Evolutionary conservation across 1,139 yeast genomes (phyloP).

Genomic region (Groenewaldozyma sp.): DNA sequence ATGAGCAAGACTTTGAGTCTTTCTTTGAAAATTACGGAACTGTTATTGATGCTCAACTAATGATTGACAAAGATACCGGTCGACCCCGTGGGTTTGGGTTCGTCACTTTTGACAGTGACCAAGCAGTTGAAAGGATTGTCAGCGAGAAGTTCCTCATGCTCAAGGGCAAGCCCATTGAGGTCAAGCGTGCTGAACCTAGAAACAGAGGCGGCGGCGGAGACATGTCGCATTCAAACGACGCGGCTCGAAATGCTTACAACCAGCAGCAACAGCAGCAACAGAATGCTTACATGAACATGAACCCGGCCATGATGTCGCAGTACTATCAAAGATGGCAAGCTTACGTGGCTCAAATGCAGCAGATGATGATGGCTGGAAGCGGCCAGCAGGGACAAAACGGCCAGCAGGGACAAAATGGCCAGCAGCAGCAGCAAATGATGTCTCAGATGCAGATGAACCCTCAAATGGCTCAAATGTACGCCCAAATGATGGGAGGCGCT

Average conservation of each 20-base stretch:
- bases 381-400: slow-evolving; percentile 29
- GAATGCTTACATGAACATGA: slow-evolving; percentile 35
- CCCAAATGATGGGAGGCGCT: slow-evolving; percentile 7
- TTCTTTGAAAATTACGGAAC: slow-evolving; percentile 88
- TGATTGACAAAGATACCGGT: slow-evolving; percentile 97
- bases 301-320: slow-evolving; percentile 80
- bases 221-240: slow-evolving; percentile 19
- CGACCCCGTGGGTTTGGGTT: slow-evolving; percentile 97
- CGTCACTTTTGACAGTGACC: slow-evolving; percentile 91
- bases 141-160: slow-evolving; percentile 73
- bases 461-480: slow-evolving; percentile 16
- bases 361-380: slow-evolving; percentile 26
- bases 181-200: slow-evolving; percentile 96
- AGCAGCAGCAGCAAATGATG: slow-evolving; percentile 15
- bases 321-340: slow-evolving; percentile 84
- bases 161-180: slow-evolving; percentile 89
- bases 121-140: slow-evolving; percentile 88
- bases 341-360: slow-evolving; percentile 38
- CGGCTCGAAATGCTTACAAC: slow-evolving; percentile 16
- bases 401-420: slow-evolving; percentile 3
- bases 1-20: slow-evolving; percentile 81
- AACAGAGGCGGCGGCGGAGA: slow-evolving; percentile 13
- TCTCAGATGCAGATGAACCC: slow-evolving; percentile 14
- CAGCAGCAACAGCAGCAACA: slow-evolving; percentile 27
- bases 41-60: slow-evolving; percentile 91